phyloP scores from a whole-genome alignment of 352 stramenopile species.

The Pseudoperonospora humuli region DNA sequence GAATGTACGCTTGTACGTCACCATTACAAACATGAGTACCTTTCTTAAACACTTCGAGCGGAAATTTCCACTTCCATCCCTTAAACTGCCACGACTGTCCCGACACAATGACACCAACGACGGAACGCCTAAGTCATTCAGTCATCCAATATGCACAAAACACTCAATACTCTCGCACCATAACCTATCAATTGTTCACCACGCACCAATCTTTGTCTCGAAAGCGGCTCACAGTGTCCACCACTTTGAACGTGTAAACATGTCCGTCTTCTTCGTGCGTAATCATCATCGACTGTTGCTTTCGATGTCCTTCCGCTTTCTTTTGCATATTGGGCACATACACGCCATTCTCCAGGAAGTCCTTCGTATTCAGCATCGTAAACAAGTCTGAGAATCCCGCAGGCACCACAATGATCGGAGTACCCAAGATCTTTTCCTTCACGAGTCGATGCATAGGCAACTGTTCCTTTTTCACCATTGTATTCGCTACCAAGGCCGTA shows the following conservation, averaged over 20 bases:
- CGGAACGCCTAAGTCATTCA: conserved; percentile 55
- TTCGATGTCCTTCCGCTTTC: conserved; percentile 71
- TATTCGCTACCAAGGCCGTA: conserved; percentile 36
- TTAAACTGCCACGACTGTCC: conserved; percentile 90
- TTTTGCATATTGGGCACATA: conserved; percentile 81
- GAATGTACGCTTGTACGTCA: background rate
- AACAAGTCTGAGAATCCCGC: conserved; percentile 82
- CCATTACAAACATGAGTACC: conserved; percentile 24
- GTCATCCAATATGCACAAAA: background rate
- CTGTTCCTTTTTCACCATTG: conserved; percentile 47
- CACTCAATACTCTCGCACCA: background rate
- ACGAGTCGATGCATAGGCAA: conserved; percentile 55
- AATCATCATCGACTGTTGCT: conserved; percentile 77
- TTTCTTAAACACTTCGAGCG: conserved; percentile 88
- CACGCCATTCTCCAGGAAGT: conserved; percentile 83
- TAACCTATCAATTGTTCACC: background rate
- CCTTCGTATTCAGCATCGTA: conserved; percentile 84
- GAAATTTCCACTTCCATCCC: conserved; percentile 90
- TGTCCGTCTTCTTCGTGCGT: conserved; percentile 76
- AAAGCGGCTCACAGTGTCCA: conserved; percentile 83
- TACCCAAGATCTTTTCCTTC: conserved; percentile 75
- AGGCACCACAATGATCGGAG: conserved; percentile 88
- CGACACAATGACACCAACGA: conserved; percentile 86
- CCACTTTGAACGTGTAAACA: conserved; percentile 80
- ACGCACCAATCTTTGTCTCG: conserved; percentile 82